phyloP scores from a whole-genome alignment of 345 rosid genomes.

The Eucalyptus erythrocorys region DNA sequence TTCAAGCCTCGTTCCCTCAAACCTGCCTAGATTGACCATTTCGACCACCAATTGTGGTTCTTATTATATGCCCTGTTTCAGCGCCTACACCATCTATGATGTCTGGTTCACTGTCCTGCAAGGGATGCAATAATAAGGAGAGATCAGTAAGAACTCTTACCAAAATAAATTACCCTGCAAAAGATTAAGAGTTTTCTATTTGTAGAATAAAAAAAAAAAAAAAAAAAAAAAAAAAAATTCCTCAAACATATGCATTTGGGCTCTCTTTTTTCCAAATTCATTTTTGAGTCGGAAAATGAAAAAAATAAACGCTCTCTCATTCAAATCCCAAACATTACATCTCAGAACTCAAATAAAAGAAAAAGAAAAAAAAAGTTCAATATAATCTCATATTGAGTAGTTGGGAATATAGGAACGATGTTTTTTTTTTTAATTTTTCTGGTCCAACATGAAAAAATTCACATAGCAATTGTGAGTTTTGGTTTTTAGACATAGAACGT shows the following conservation, averaged over 20 bases:
- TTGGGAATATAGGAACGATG: neutral
- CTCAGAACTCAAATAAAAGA: neutral
- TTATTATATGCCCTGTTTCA: constrained; percentile 85
- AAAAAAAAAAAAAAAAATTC: too few species aligned
- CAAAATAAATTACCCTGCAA: neutral
- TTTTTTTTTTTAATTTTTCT: neutral
- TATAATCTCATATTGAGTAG: neutral
- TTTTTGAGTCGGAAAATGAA: neutral
- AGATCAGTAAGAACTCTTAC: neutral
- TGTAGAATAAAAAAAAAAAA: too few species aligned
- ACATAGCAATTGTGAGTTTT: neutral
- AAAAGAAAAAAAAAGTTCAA: neutral
- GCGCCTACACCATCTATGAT: constrained; percentile 78
- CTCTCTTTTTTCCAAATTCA: neutral
- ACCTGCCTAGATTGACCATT: constrained; percentile 95
- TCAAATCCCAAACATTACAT: neutral
- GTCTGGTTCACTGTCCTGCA: constrained; percentile 94
- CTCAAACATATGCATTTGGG: neutral
- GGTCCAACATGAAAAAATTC: neutral
- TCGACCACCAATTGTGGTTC: constrained; percentile 82
- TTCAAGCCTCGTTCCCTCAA: neutral
- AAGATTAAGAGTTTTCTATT: neutral
- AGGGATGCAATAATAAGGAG: neutral
- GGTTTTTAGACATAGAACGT: neutral
- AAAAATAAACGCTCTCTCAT: neutral